Evolutionary conservation across 768 basidiomycete species (phyloP).

Genomic region (Trametes meyenii): DNA sequence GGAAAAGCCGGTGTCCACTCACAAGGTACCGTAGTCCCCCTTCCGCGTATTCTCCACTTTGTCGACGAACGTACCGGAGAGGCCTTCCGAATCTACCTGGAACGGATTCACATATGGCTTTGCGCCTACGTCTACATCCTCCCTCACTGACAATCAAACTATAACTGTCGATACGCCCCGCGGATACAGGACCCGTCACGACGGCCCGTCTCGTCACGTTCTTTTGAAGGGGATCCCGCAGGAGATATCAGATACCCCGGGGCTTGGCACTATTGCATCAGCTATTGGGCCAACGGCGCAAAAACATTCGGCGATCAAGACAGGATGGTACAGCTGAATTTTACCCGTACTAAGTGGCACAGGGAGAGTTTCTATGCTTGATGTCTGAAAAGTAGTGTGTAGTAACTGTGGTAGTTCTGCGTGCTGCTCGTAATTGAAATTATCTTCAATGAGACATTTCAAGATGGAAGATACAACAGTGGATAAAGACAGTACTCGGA

Average conservation of each 20-base stretch:
- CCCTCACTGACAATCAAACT: not conserved
- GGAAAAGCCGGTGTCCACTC: not conserved
- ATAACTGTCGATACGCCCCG: not conserved
- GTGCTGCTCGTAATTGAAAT: no score
- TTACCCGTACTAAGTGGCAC: not conserved
- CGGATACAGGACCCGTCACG: not conserved
- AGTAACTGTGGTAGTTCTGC: no score
- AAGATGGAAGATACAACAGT: no score
- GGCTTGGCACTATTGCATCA: not conserved
- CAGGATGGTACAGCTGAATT: not conserved
- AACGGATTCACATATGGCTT: not conserved
- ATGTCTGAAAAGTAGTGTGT: no score
- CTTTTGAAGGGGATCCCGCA: not conserved
- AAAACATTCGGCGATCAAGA: not conserved
- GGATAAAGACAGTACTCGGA: no score
- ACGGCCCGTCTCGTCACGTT: not conserved
- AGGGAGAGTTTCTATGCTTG: no score
- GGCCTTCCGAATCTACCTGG: not conserved
- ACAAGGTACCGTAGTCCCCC: not conserved
- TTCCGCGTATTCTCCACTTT: not conserved
- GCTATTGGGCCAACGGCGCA: not conserved
- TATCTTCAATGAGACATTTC: no score
- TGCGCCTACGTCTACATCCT: not conserved
- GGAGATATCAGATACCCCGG: not conserved
- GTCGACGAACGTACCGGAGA: not conserved